Evolutionary conservation across 78 protist genomes (phyloP), one percentile per base, ranked within the genome.

Genomic region (Trichosphaerium sp.): DNA sequence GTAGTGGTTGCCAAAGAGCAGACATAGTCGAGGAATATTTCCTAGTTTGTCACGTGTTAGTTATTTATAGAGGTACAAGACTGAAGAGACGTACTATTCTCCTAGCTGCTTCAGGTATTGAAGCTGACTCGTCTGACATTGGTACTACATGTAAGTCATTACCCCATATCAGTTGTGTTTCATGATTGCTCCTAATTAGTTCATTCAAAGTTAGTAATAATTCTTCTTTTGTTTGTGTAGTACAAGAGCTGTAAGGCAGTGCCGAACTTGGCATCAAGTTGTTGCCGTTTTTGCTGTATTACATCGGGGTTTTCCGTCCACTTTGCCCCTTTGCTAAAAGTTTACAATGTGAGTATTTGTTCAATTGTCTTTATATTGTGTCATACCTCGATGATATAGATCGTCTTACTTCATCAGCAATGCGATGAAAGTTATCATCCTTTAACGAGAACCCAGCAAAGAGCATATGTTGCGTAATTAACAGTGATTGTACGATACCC

Each of bases 401-500:
- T n/a, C 37, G 62, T 1, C 62, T 48, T 26, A 48, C 59, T 41
- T n/a, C 37, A 51, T 67, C 73, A 2, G 58, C 63, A 4, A 72
- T 43, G 2, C 34, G 40, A 40, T 64, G 72, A n/a, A 84, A 84
- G 63, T 84, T 84, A 29, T 69, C 83, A 69, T 84, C 89, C 0
- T 61, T 43, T 21, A 84, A 42, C 44, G 81, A 69, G 52, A 84
- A 84, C 2, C 89, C 89, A 29, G 75, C 79, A 41, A 84, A 84
- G 15, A 78, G 43, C 32, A 84, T 23, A 54, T 79, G 85, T 59
- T 78, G 66, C 25, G 89, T 84, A 29, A 84, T 56, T 0, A 84
- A 39, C 18, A 65, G 61, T 11, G 75, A 35, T 52, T 84, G 85
- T 23, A 80, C 69, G 15, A 84, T 73, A 10, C 89, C 89, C 4